Conservation (phyloP, 371 early-diverging fungal genomes). For the Mucor mucedo region DNA sequence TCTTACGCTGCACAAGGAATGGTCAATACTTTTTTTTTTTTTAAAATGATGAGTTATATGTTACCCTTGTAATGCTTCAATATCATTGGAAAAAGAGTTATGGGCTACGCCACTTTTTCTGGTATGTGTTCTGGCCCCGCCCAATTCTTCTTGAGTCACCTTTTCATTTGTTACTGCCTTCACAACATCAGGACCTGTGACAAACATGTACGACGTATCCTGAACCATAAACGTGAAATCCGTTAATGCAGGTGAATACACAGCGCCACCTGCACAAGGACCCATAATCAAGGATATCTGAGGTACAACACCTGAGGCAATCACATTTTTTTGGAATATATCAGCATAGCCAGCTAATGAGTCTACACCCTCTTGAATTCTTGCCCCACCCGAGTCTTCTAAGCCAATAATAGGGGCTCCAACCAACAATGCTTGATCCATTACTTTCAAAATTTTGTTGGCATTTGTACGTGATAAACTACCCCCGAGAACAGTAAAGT, state of each 20-base stretch:
- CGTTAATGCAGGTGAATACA: slow-evolving; percentile 96
- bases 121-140: slow-evolving; percentile 94
- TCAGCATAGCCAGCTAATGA: slow-evolving; percentile 96
- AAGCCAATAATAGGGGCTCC: slow-evolving; percentile 96
- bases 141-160: slow-evolving; percentile 95
- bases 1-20: slow-evolving; percentile 48
- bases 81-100: slow-evolving; percentile 90
- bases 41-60: too few relatives aligned
- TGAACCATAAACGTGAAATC: slow-evolving; percentile 97
- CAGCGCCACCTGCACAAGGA: slow-evolving; percentile 97
- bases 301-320: slow-evolving; percentile 94
- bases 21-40: too few relatives aligned
- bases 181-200: slow-evolving; percentile 97
- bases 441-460: slow-evolving; percentile 92
- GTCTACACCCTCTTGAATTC: slow-evolving; percentile 98
- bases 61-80: slow-evolving; percentile 83
- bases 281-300: slow-evolving; percentile 98
- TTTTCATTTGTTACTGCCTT: slow-evolving; percentile 94
- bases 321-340: slow-evolving; percentile 93
- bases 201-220: slow-evolving; percentile 96
- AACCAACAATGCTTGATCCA: slow-evolving; percentile 94
- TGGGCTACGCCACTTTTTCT: slow-evolving; percentile 92
- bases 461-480: slow-evolving; percentile 90
- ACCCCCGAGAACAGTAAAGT: slow-evolving; percentile 95
- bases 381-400: slow-evolving; percentile 97